Conservation (phyloP, 495 filamentous ascomycete genomes). For the Penicillium egyptiacum region DNA sequence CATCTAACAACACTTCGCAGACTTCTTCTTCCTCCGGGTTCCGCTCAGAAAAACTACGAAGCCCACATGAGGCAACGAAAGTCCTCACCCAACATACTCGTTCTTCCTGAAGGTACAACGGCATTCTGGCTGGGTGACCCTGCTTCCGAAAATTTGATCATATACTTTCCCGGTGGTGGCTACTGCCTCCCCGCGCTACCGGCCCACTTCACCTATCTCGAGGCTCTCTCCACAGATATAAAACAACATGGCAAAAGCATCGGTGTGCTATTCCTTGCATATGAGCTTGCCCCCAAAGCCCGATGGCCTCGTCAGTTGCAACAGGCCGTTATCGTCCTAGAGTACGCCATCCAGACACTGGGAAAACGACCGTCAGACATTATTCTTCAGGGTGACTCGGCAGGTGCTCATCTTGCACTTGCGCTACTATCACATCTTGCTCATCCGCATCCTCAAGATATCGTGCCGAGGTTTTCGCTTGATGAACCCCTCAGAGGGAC, state of each 20-base stretch:
- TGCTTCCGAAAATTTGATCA: slow-evolving; percentile 8
- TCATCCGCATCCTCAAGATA: slow-evolving; percentile 47
- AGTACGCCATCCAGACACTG: slow-evolving; percentile 39
- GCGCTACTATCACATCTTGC: slow-evolving; percentile 51
- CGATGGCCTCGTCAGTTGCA: slow-evolving; percentile 53
- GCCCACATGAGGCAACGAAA: background rate
- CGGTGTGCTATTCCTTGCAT: slow-evolving; percentile 4
- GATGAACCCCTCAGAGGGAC: slow-evolving; percentile 10
- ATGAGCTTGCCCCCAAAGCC: slow-evolving; percentile 43
- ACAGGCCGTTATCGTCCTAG: slow-evolving; percentile 46
- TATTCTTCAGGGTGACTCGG: slow-evolving; percentile 55
- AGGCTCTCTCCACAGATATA: slow-evolving; percentile 6
- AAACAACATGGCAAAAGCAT: background rate
- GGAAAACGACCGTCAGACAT: slow-evolving; percentile 41
- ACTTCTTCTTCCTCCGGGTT: background rate
- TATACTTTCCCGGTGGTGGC: slow-evolving; percentile 11
- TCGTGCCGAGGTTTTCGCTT: slow-evolving; percentile 13
- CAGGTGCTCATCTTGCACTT: slow-evolving; percentile 54
- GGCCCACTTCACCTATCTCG: slow-evolving; percentile 3
- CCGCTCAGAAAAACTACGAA: background rate
- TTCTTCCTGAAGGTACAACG: background rate
- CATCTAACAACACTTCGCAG: background rate
- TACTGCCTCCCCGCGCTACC: slow-evolving; percentile 15
- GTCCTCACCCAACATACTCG: background rate
- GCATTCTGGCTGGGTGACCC: slow-evolving; percentile 9